Evolutionary conservation across 306 rosid genomes (phyloP).

Genomic region (Quercus mongolica): DNA sequence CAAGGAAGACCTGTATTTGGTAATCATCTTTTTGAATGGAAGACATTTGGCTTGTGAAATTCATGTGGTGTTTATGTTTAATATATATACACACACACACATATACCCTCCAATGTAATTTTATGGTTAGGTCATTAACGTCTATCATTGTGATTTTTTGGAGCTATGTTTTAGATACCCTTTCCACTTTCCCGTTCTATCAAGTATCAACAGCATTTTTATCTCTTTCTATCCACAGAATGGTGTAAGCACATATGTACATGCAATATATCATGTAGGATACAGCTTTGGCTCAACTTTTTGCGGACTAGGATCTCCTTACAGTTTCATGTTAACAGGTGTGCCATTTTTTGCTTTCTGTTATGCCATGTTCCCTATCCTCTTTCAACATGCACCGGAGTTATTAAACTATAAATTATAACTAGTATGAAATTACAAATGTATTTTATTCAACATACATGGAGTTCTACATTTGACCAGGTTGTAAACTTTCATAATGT

Average conservation of each 20-base stretch:
- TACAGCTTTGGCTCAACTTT: constrained; percentile 17
- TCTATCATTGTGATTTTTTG: not conserved
- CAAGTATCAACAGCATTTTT: not conserved
- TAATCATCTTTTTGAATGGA: constrained; percentile 22
- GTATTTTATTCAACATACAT: too few species aligned
- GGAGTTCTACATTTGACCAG: too few species aligned
- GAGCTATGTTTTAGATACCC: not conserved
- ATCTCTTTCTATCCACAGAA: not conserved
- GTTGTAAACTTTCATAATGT: too few species aligned
- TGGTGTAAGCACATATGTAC: not conserved
- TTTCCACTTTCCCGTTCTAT: not conserved
- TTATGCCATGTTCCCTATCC: not conserved
- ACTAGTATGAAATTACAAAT: not conserved
- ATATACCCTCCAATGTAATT: not conserved
- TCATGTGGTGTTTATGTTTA: too few species aligned
- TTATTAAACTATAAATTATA: not conserved
- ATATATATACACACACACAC: not conserved
- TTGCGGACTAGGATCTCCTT: constrained; percentile 34
- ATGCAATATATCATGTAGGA: constrained; percentile 31
- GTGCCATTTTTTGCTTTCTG: constrained; percentile 11
- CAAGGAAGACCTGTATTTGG: constrained; percentile 48
- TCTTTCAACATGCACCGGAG: not conserved
- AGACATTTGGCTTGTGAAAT: constrained; percentile 5
- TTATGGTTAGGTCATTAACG: not conserved
- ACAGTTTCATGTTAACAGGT: constrained; percentile 65